phyloP scores from a whole-genome alignment of 208 protist genomes.

The Trypanosomatidae sp. region DNA sequence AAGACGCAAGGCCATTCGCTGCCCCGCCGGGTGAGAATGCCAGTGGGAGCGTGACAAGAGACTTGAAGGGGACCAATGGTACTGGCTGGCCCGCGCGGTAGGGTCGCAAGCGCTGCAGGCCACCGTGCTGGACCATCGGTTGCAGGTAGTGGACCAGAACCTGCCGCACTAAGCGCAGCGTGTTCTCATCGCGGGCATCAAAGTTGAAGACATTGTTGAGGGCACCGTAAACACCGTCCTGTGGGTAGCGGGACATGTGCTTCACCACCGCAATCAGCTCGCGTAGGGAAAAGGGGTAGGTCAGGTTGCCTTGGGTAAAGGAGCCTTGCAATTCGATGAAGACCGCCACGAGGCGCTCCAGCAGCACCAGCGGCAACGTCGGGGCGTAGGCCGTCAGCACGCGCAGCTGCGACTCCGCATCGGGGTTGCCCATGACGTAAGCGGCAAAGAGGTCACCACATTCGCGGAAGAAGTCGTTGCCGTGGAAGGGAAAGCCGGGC shows the following conservation, averaged over 20 bases:
- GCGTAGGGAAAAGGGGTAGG: conserved; percentile 91
- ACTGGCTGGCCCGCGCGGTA: conserved; percentile 38
- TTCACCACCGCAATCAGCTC: conserved; percentile 95
- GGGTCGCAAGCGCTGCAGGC: conserved; percentile 47
- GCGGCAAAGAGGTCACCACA: conserved; percentile 92
- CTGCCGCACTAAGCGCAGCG: conserved; percentile 64
- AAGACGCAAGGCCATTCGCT: too few relatives aligned
- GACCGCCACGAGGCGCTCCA: conserved; percentile 60
- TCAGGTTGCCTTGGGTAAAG: conserved; percentile 84
- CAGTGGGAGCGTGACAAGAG: conserved; percentile 26
- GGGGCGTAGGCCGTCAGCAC: conserved; percentile 74
- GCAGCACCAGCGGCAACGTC: conserved; percentile 45
- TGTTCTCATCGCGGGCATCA: conserved; percentile 71
- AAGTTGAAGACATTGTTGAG: conserved; percentile 90
- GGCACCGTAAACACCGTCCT: conserved; percentile 81
- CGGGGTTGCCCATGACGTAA: conserved; percentile 93
- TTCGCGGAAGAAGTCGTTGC: conserved; percentile 94
- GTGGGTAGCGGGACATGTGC: conserved; percentile 89
- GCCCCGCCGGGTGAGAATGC: not conserved
- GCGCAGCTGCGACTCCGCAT: conserved; percentile 77
- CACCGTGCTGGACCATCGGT: conserved; percentile 38
- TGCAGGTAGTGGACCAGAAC: conserved; percentile 57
- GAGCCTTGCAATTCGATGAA: conserved; percentile 76
- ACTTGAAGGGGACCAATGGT: conserved; percentile 27
- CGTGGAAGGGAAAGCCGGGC: conserved; percentile 94